Base-by-base conservation (phyloP, 2,329 filamentous ascomycete species). In the Colletotrichum karsti region DNA sequence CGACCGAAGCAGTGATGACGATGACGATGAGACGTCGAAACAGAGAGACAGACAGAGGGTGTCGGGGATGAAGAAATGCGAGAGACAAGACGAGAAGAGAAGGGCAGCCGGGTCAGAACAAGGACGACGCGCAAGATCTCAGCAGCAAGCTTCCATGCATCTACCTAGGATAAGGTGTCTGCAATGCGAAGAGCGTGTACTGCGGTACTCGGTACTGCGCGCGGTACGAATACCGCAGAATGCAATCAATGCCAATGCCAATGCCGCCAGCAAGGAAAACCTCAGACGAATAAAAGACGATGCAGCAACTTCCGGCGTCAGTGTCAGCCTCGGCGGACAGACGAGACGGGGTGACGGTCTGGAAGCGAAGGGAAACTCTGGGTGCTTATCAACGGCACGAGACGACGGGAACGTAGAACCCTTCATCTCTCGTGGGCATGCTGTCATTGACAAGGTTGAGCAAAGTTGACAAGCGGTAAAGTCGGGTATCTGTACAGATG, bases 171-270 rank as follows among this genome's bases (percentile, higher is more conserved):
- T 28, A 37, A 60, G 28, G 18, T 46, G 24, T 26, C n/a, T 37
- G 51, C n/a, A 60, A 60, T 65, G 62, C 55, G 53, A 44, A 41
- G 35, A 26, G n/a, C n/a, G n/a, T n/a, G n/a, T n/a, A n/a, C n/a
- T n/a, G n/a, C n/a, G n/a, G n/a, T n/a, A n/a, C n/a, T n/a, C n/a
- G n/a, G n/a, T n/a, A n/a, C n/a, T n/a, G n/a, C n/a, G n/a, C n/a
- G n/a, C n/a, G n/a, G n/a, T n/a, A n/a, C n/a, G n/a, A n/a, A n/a
- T n/a, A n/a, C n/a, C n/a, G n/a, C n/a, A n/a, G n/a, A n/a, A n/a
- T n/a, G n/a, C n/a, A n/a, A n/a, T n/a, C 22, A 24, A 26, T 48
- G 41, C 41, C 41, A 39, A 41, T 41, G 24, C 33, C 44, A 55
- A 48, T 55, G 56, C 48, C 26, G 15, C 20, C 18, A 20, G 37